These are phyloP conservation scores for Plasmodium sp. DNA, from an alignment of 169 alveolate genomes.

Conservation along the genomic window DNA sequence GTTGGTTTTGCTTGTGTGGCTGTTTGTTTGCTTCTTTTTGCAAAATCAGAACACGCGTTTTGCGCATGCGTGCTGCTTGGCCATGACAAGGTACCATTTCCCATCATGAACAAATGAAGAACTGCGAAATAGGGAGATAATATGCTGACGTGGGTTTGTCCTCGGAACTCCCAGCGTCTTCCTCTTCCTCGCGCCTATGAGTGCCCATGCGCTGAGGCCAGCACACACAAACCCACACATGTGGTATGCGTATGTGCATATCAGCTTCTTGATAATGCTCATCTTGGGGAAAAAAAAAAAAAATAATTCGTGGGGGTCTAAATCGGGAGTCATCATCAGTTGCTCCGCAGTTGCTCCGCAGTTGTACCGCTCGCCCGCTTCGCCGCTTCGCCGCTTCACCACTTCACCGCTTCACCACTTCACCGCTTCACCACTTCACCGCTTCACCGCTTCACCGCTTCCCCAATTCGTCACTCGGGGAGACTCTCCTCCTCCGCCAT, in stretches of 20 bases:
- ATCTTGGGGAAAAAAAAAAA: neutral
- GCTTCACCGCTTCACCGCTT: neutral
- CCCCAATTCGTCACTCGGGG: neutral
- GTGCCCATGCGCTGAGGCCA: neutral
- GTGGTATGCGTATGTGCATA: neutral
- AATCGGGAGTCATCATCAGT: constrained; percentile 9
- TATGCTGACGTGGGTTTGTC: neutral
- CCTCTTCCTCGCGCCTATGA: neutral
- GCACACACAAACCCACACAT: neutral
- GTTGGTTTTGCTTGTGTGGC: neutral
- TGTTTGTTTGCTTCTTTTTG: neutral
- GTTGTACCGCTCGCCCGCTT: neutral
- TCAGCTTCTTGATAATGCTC: neutral
- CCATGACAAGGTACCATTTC: neutral
- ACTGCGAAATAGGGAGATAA: neutral
- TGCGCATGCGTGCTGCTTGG: neutral
- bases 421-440: neutral
- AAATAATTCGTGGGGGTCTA: neutral
- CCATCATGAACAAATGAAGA: neutral
- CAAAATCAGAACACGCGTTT: neutral
- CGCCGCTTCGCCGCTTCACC: neutral
- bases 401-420: neutral
- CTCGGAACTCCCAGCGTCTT: neutral
- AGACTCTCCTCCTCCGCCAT: neutral
- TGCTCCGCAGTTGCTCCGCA: neutral